A percentile compares a stretch with the other conserved stretches of the same genome.
Evolutionary conservation across 2,329 filamentous ascomycete genomes (phyloP).

Genomic region (Corynespora cassiicola): DNA sequence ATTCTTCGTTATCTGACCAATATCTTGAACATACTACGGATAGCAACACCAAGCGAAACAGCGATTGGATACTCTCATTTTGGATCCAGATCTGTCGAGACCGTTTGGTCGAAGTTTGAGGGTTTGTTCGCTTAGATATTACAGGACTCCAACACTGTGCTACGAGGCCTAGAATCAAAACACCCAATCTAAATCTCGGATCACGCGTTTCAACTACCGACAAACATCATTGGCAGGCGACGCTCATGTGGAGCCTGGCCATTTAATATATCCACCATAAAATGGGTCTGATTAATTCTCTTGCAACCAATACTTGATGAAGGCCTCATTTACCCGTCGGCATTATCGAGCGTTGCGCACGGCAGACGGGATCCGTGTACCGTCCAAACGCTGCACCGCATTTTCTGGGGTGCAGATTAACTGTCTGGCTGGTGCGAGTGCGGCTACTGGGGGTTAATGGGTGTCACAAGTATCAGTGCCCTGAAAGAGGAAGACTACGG

Average conservation of each 20-base stretch:
- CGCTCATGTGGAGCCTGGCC: too few species aligned
- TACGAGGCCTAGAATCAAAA: background rate
- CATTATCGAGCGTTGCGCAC: constrained; percentile 5
- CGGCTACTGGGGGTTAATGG: background rate
- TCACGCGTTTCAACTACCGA: constrained; percentile 24
- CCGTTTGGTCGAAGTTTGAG: too few species aligned
- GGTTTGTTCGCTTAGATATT: too few species aligned
- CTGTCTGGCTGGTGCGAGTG: background rate
- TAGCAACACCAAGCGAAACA: too few species aligned
- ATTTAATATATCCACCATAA: constrained; percentile 5
- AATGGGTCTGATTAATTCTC: constrained; percentile 21
- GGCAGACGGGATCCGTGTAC: too few species aligned
- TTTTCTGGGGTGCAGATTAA: constrained; percentile 6
- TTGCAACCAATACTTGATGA: constrained; percentile 17
- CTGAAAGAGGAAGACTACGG: background rate
- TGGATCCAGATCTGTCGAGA: too few species aligned
- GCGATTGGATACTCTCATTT: too few species aligned
- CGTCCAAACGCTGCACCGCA: constrained; percentile 13
- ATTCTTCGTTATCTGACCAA: too few species aligned
- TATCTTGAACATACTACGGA: too few species aligned
- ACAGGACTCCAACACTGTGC: too few species aligned
- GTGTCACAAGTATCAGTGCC: background rate
- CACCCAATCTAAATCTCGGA: constrained; percentile 19
- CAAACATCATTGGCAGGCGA: constrained; percentile 15
- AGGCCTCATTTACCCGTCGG: constrained; percentile 29